Evolutionary conservation across 768 basidiomycete genomes (phyloP).

Genomic region (Trametes elegans): DNA sequence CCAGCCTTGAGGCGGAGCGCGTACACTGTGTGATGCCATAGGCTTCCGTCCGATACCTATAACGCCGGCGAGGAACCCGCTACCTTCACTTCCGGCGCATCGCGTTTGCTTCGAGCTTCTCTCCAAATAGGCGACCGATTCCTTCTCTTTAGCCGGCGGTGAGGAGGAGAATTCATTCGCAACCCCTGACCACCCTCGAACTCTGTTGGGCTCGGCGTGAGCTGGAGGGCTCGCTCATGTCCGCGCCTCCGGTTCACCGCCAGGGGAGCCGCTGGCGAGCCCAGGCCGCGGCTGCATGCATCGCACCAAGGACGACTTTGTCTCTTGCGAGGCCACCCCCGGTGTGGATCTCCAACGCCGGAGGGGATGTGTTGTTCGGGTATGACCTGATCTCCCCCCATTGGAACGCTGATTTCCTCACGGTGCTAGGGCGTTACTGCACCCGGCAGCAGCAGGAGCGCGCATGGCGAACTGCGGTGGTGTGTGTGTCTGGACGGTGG

Average conservation of each 20-base stretch:
- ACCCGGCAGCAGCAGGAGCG: not conserved
- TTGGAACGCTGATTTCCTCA: not conserved
- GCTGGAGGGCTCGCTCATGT: constrained; percentile 3
- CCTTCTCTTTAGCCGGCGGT: constrained; percentile 4
- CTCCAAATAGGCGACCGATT: not conserved
- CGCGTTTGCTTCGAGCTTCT: not conserved
- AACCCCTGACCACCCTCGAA: constrained; percentile 4
- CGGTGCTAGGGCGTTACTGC: constrained; percentile 4
- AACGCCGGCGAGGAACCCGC: not conserved
- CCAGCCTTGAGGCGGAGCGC: not conserved
- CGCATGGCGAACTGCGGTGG: not conserved
- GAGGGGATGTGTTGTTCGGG: not conserved
- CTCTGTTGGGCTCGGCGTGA: not conserved
- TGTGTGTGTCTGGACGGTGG: not conserved
- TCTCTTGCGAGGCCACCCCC: not conserved
- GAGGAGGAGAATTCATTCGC: not conserved
- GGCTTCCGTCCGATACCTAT: not conserved
- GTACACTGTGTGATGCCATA: not conserved
- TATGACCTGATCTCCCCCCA: not conserved
- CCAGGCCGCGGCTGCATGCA: not conserved
- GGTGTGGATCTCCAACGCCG: not conserved
- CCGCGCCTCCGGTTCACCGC: constrained; percentile 1
- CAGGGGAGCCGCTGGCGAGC: no score
- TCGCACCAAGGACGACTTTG: not conserved
- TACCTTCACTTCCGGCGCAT: constrained; percentile 1